Conservation (phyloP, 805 yeast genomes). For the Brettanomyces nanus region DNA sequence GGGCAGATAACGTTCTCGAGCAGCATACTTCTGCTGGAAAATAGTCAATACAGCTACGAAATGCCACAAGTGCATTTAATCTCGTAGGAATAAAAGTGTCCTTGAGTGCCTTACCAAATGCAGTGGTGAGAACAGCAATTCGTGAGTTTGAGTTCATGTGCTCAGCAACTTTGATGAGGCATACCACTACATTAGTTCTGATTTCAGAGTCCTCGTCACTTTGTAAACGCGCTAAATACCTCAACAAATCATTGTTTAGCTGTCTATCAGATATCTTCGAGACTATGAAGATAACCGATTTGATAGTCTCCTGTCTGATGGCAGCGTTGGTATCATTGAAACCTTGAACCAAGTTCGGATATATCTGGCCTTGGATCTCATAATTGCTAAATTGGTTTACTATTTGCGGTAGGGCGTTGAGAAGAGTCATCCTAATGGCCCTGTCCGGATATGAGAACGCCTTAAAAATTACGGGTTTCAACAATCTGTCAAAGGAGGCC, state of each 20-base stretch:
- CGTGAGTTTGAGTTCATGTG: conserved; percentile 48
- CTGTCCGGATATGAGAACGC: conserved; percentile 67
- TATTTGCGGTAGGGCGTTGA: conserved; percentile 53
- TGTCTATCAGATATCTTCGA: conserved; percentile 68
- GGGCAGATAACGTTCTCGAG: conserved; percentile 70
- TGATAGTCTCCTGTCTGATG: conserved; percentile 75
- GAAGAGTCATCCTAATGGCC: conserved; percentile 62
- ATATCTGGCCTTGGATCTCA: conserved; percentile 63
- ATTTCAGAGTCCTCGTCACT: conserved; percentile 69
- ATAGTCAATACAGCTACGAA: conserved; percentile 52
- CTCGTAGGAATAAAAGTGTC: conserved; percentile 75
- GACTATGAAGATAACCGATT: conserved; percentile 48
- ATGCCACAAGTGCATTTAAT: conserved; percentile 67
- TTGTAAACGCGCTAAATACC: conserved; percentile 76
- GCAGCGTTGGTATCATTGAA: conserved; percentile 76
- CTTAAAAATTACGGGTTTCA: conserved; percentile 57
- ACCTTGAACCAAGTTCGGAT: conserved; percentile 66
- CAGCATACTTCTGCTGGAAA: conserved; percentile 74
- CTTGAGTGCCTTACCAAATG: conserved; percentile 72
- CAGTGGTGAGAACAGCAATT: conserved; percentile 75
- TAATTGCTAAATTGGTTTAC: conserved; percentile 41
- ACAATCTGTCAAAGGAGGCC: conserved; percentile 28
- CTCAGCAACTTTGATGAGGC: conserved; percentile 58
- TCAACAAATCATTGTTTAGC: conserved; percentile 75
- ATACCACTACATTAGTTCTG: conserved; percentile 66